Base-by-base conservation (phyloP, 306 rosid species). In the Hippophae tibetana region DNA sequence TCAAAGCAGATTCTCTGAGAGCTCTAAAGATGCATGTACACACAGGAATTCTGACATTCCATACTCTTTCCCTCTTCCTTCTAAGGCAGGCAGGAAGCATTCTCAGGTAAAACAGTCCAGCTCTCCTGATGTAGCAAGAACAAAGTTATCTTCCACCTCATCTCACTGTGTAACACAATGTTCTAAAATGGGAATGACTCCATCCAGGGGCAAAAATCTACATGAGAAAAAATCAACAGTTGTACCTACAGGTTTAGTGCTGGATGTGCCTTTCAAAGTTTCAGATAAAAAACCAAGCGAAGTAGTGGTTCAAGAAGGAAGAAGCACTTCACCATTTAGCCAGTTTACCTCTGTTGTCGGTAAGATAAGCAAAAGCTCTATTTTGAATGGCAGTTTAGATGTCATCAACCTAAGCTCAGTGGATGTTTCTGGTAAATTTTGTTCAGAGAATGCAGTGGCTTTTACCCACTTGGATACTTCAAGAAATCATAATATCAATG, bases 321-420 rank as follows among this genome's bases (percentile, higher is more conserved):
- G 90, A 80, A 86, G 89, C 78, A 76, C 87, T 75, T 92, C 97
- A 59, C 97, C 99, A 47, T 82, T 92, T 67, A 71, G 77, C 46
- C 86, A 82, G 52, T 68, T 92, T 63, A 77, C 76, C 76, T 72
- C 74, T 56, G 69, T 81, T 68, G 26, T 78, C 64, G 82, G 93
- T 53, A 74, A 76, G 74, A 71, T 81, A 38, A 63, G 78, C 72
- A 86, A 79, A 74, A 82, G 72, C 62, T 65, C 76, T 66, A 72
- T 80, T 63, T 81, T 76, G 49, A 80, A 75, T 62, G 92, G 77
- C 65, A 72, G 67, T 76, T 71, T 68, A n/a, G 76, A 81, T 63
- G 58, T 50, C 47, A 75, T 69, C 25, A 70, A 70, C 57, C 77
- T 65, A 75, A 74, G 69, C 40, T 79, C 89, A 54, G 23, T 66